A percentile compares a stretch with the other conserved stretches of the same genome.
Conservation (phyloP, 2,329 filamentous ascomycete species). For the Celoporthe dispersa region DNA sequence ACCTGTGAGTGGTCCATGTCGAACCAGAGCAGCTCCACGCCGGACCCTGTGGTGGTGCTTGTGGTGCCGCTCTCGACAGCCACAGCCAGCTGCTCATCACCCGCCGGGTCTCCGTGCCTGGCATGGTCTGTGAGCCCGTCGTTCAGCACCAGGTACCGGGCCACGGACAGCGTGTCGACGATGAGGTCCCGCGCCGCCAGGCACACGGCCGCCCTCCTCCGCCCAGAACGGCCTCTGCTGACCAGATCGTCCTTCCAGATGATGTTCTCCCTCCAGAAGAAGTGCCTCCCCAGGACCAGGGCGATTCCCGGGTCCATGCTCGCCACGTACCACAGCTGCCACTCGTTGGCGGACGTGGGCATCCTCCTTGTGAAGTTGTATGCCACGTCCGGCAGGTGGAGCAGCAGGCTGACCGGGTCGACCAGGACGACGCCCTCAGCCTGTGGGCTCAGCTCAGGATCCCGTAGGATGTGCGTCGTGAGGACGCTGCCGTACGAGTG, state of each 20-base stretch:
- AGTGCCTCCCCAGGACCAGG: constrained; percentile 61
- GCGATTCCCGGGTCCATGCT: constrained; percentile 69
- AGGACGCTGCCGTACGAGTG: constrained; percentile 70
- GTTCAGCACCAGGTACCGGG: constrained; percentile 56
- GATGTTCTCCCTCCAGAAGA: constrained; percentile 74
- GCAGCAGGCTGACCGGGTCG: constrained; percentile 68
- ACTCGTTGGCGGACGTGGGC: constrained; percentile 66
- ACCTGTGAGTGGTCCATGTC: constrained; percentile 68
- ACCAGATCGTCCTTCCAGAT: constrained; percentile 70
- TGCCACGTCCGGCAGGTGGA: constrained; percentile 72
- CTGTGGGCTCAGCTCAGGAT: constrained; percentile 51
- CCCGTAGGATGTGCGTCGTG: constrained; percentile 63
- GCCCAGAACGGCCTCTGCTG: constrained; percentile 32
- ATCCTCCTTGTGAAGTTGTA: constrained; percentile 69
- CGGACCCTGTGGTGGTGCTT: constrained; percentile 38
- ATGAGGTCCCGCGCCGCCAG: constrained; percentile 67
- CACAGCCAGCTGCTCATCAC: constrained; percentile 24
- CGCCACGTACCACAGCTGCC: constrained; percentile 73
- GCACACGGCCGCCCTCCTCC: constrained; percentile 57
- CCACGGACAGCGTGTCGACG: constrained; percentile 63
- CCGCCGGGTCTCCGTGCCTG: constrained; percentile 7
- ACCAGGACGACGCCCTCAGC: constrained; percentile 54
- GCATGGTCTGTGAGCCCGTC: constrained; percentile 36
- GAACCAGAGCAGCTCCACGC: constrained; percentile 65
- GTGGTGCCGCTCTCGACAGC: constrained; percentile 37